Conservation (phyloP, 306 rosid species). For the Pterocarpus santalinus region DNA sequence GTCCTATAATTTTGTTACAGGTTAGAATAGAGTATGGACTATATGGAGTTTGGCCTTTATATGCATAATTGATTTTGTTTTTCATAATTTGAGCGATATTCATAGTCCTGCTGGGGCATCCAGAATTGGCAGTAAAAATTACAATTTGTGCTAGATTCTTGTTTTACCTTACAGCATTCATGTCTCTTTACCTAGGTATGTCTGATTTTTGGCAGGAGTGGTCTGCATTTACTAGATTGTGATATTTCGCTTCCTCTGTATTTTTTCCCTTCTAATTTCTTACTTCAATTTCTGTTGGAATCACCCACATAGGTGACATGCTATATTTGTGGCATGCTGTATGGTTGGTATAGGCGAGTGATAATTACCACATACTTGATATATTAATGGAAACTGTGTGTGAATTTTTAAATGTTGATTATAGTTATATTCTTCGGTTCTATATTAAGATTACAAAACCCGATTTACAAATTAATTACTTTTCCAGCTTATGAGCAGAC, state of each 20-base stretch:
- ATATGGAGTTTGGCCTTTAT: conserved; percentile 29
- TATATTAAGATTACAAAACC: conserved; percentile 19
- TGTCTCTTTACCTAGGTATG: conserved; percentile 11
- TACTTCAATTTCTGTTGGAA: conserved; percentile 25
- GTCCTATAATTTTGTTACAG: conserved; percentile 96
- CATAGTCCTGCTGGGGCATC: conserved; percentile 31
- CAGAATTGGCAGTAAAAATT: conserved; percentile 43
- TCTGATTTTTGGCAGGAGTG: conserved; percentile 38
- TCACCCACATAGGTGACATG: conserved; percentile 38
- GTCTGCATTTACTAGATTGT: conserved; percentile 39
- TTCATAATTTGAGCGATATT: conserved; percentile 34
- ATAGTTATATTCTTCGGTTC: conserved; percentile 4
- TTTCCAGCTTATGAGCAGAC: conserved; percentile 35
- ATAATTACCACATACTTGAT: conserved; percentile 28
- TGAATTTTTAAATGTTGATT: conserved; percentile 30
- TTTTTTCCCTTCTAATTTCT: conserved; percentile 40
- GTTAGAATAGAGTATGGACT: conserved; percentile 52
- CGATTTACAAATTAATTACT: conserved; percentile 15
- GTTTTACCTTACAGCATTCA: conserved; percentile 26
- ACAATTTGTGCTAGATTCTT: conserved; percentile 28
- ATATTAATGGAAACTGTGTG: background rate
- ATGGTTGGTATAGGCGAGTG: conserved; percentile 20
- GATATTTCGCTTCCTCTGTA: conserved; percentile 37
- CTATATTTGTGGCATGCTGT: conserved; percentile 25
- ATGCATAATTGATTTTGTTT: conserved; percentile 35